These are phyloP conservation scores for Fomes fomentarius DNA, from an alignment of 1,284 basidiomycete genomes.

Conservation along the genomic window DNA sequence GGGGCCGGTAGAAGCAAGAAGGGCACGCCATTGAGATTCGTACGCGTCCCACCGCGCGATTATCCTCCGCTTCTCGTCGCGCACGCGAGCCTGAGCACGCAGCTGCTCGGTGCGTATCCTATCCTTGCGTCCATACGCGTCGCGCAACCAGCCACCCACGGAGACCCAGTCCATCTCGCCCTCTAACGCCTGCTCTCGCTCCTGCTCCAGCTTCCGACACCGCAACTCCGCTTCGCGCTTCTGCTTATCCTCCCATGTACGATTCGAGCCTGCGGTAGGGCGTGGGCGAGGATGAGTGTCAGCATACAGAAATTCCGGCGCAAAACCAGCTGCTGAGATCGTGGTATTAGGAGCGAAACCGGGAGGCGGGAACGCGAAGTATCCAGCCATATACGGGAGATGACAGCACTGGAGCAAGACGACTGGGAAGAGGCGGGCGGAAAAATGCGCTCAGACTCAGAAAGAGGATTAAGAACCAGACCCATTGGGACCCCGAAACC, in stretches of 20 bases:
- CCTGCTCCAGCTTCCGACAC: slow-evolving; percentile 30
- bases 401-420: not conserved
- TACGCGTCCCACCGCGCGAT: slow-evolving; percentile 51
- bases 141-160: slow-evolving; percentile 55
- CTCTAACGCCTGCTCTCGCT: slow-evolving; percentile 34
- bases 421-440: not conserved
- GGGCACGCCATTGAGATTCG: slow-evolving; percentile 48
- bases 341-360: not conserved
- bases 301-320: not conserved
- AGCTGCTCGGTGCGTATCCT: slow-evolving; percentile 48
- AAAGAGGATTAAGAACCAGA: slow-evolving; percentile 6
- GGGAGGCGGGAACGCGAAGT: slow-evolving; percentile 19
- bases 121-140: slow-evolving; percentile 53
- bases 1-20: slow-evolving; percentile 31
- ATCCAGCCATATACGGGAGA: slow-evolving; percentile 8
- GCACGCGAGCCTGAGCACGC: slow-evolving; percentile 43
- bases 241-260: slow-evolving; percentile 11
- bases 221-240: slow-evolving; percentile 25
- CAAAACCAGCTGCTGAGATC: not conserved
- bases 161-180: slow-evolving; percentile 65
- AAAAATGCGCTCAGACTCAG: not conserved
- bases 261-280: not conserved
- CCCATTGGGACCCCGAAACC: slow-evolving; percentile 8
- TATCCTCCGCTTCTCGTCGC: slow-evolving; percentile 42
- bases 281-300: not conserved